These are phyloP conservation scores for Thielaviopsis cerberus DNA, from an alignment of 2,329 filamentous ascomycete genomes.

Conservation along the genomic window DNA sequence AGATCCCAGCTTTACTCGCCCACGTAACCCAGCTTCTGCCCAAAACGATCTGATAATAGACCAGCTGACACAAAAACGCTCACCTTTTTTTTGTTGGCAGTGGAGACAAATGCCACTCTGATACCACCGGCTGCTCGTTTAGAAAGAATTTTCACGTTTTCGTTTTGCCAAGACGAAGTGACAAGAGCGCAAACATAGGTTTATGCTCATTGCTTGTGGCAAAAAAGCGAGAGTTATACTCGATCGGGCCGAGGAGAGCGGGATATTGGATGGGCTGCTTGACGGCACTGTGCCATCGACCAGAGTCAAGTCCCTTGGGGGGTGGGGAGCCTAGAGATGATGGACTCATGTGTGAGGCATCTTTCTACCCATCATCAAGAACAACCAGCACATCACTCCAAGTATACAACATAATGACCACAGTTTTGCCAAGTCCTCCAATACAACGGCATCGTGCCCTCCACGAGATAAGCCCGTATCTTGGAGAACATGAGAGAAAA, in stretches of 20 bases:
- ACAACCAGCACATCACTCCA: too few relatives aligned
- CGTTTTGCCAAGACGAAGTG: too few relatives aligned
- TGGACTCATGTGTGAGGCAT: neutral
- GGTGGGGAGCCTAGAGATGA: neutral
- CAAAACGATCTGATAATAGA: conserved; percentile 1
- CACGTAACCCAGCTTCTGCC: neutral
- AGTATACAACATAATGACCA: neutral
- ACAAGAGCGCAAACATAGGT: too few relatives aligned
- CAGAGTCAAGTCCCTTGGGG: neutral
- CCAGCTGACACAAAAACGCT: neutral
- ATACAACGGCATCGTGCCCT: neutral
- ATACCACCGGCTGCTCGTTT: too few relatives aligned
- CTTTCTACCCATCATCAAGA: neutral
- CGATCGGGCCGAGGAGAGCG: too few relatives aligned
- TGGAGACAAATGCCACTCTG: neutral
- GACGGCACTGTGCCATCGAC: too few relatives aligned
- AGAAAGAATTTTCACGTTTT: too few relatives aligned
- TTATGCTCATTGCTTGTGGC: too few relatives aligned
- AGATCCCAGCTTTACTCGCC: conserved; percentile 1
- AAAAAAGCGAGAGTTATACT: too few relatives aligned
- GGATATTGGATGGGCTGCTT: too few relatives aligned
- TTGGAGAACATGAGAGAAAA: too few relatives aligned
- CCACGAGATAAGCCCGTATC: neutral
- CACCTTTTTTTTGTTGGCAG: neutral
- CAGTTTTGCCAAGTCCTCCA: neutral